A percentile compares a stretch with the other conserved stretches of the same genome.
These are phyloP conservation scores for Neurospora sublineolata DNA, from an alignment of 495 filamentous ascomycete species.

Conservation along the genomic window DNA sequence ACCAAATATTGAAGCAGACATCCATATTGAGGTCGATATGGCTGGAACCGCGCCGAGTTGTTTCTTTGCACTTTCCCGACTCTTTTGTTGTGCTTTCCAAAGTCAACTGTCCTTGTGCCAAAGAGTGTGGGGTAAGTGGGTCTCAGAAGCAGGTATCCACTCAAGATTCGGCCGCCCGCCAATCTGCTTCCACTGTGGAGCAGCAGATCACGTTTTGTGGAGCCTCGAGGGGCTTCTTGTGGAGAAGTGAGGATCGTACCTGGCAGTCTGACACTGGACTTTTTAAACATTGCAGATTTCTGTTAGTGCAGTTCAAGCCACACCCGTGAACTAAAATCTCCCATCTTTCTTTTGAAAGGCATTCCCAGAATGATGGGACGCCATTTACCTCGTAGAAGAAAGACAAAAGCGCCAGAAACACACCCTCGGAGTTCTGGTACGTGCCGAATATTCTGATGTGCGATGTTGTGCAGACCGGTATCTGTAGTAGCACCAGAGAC, in stretches of 20 bases:
- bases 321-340: not conserved
- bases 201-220: not conserved
- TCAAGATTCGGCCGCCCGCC: not conserved
- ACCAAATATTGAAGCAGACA: not conserved
- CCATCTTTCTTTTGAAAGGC: not conserved
- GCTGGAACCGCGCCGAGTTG: not conserved
- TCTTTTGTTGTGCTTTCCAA: not conserved
- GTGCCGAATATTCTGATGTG: not conserved
- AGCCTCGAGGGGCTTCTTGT: not conserved
- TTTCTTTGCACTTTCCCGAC: not conserved
- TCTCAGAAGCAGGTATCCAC: not conserved
- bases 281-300: not conserved
- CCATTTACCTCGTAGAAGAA: not conserved
- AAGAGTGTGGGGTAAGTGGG: not conserved
- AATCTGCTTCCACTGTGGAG: not conserved
- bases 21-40: no score
- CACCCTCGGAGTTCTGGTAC: not conserved
- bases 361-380: not conserved
- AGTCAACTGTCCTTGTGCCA: not conserved
- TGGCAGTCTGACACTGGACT: not conserved
- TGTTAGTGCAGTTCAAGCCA: not conserved
- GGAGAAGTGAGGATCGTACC: not conserved
- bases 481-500: not conserved
- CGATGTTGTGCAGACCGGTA: not conserved
- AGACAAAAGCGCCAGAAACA: not conserved